A percentile compares a stretch with the other conserved stretches of the same genome.
phyloP scores from a whole-genome alignment of 345 rosid species.

The Aquilaria malaccensis region DNA sequence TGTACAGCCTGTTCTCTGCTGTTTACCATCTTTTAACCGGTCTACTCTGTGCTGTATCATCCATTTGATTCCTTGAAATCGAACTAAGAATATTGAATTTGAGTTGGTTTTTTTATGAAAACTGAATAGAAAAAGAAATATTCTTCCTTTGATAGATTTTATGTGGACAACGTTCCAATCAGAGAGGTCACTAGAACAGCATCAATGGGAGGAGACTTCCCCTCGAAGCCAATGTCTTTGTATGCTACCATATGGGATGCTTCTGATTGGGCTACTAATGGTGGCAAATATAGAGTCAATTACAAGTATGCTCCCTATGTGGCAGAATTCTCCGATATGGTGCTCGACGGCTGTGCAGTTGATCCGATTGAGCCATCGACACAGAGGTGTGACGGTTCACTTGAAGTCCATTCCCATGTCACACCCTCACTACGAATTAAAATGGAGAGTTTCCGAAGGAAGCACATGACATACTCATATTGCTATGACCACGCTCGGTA shows the following conservation, averaged over 20 bases:
- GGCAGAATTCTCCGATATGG: conserved; percentile 53
- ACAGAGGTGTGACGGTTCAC: conserved; percentile 41
- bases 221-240: conserved; percentile 91
- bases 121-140: no score
- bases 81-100: no score
- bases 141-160: conserved; percentile 46
- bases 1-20: conserved; percentile 16
- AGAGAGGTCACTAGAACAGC: conserved; percentile 67
- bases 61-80: conserved; percentile 10
- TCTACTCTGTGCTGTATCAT: not conserved
- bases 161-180: conserved; percentile 67
- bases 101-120: no score
- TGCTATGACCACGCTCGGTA: conserved; percentile 81
- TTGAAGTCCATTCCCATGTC: conserved; percentile 28
- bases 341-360: conserved; percentile 80
- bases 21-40: conserved; percentile 3
- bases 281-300: conserved; percentile 88
- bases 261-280: conserved; percentile 92
- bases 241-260: conserved; percentile 98
- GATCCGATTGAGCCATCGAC: conserved; percentile 63
- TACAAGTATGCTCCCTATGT: conserved; percentile 92
- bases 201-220: conserved; percentile 81
- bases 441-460: conserved; percentile 65
- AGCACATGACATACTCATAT: conserved; percentile 85
- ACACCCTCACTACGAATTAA: conserved; percentile 37